phyloP scores from a whole-genome alignment of 352 stramenopile species.

The Globisporangium megalacanthum region DNA sequence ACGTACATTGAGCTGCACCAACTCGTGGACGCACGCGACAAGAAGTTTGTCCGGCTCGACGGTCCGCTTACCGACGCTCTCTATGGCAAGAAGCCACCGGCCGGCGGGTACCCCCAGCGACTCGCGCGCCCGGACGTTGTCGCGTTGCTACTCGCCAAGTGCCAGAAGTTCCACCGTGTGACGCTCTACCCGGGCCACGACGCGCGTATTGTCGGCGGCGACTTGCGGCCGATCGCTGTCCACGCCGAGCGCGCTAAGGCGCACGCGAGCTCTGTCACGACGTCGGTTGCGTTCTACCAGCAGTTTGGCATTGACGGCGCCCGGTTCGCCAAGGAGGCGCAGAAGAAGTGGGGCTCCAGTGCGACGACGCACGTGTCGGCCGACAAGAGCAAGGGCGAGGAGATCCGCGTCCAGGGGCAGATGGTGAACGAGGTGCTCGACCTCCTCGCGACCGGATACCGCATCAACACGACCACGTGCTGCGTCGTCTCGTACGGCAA shows the following conservation, averaged over 20 bases:
- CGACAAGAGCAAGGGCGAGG: conserved; percentile 61
- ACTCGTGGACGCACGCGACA: conserved; percentile 53
- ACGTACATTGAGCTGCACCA: conserved; percentile 53
- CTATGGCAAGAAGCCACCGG: conserved; percentile 60
- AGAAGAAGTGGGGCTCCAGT: conserved; percentile 83
- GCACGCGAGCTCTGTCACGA: conserved; percentile 67
- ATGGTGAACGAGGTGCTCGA: conserved; percentile 73
- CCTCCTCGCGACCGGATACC: conserved; percentile 60
- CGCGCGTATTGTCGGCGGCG: conserved; percentile 49
- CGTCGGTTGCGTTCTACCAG: conserved; percentile 66
- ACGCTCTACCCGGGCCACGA: conserved; percentile 68
- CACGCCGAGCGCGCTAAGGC: conserved; percentile 61
- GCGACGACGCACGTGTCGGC: conserved; percentile 39
- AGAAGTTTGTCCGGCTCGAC: conserved; percentile 67
- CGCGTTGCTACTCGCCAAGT: conserved; percentile 50
- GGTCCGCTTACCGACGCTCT: conserved; percentile 61
- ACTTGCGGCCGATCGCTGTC: conserved; percentile 58
- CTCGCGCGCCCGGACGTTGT: conserved; percentile 54
- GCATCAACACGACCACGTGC: conserved; percentile 63
- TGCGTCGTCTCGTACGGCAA: conserved; percentile 69
- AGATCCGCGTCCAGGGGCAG: conserved; percentile 79
- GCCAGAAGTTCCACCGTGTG: conserved; percentile 60
- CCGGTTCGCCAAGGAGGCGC: conserved; percentile 66
- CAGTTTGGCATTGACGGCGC: conserved; percentile 73
- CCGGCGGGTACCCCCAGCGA: conserved; percentile 50